Conservation (phyloP, 805 yeast species). For the Candida lessepsii region DNA sequence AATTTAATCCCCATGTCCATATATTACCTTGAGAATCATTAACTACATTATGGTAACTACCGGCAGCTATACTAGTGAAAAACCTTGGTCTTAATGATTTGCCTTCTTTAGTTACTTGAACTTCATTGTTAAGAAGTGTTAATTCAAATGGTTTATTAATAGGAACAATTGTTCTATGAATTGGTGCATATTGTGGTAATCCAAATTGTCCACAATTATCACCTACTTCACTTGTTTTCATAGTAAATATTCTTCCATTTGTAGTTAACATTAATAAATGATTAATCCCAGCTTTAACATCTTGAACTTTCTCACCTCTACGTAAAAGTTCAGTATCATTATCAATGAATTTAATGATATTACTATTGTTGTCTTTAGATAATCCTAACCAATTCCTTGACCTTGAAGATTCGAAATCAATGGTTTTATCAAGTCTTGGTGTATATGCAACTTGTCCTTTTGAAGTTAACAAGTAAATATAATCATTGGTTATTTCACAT, state of each 20-base stretch:
- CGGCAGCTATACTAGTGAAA: constrained; percentile 66
- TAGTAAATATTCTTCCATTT: constrained; percentile 59
- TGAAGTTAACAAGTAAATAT: constrained; percentile 40
- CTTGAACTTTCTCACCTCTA: constrained; percentile 37
- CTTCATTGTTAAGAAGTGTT: constrained; percentile 52
- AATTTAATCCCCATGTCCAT: constrained; percentile 86
- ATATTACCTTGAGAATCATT: constrained; percentile 64
- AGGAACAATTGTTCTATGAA: constrained; percentile 23
- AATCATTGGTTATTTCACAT: constrained; percentile 51
- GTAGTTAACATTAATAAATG: constrained; percentile 68
- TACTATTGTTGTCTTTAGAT: constrained; percentile 8
- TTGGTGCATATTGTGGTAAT: constrained; percentile 66
- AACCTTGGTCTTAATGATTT: constrained; percentile 37
- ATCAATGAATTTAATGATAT: constrained; percentile 11
- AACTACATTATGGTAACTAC: constrained; percentile 70
- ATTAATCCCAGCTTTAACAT: constrained; percentile 58
- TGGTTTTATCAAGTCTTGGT: constrained; percentile 23
- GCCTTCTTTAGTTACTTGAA: constrained; percentile 21
- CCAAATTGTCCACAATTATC: constrained; percentile 79
- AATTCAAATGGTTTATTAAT: constrained; percentile 44
- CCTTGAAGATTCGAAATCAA: constrained; percentile 15
- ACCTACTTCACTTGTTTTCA: constrained; percentile 51
- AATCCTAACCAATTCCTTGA: constrained; percentile 26
- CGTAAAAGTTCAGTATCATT: not conserved
- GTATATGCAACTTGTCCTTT: constrained; percentile 37